Percentiles rank a stretch among this genome's conserved stretches.
These are phyloP conservation scores for Immersiella caudata DNA, from an alignment of 495 filamentous ascomycete genomes.

Conservation along the genomic window DNA sequence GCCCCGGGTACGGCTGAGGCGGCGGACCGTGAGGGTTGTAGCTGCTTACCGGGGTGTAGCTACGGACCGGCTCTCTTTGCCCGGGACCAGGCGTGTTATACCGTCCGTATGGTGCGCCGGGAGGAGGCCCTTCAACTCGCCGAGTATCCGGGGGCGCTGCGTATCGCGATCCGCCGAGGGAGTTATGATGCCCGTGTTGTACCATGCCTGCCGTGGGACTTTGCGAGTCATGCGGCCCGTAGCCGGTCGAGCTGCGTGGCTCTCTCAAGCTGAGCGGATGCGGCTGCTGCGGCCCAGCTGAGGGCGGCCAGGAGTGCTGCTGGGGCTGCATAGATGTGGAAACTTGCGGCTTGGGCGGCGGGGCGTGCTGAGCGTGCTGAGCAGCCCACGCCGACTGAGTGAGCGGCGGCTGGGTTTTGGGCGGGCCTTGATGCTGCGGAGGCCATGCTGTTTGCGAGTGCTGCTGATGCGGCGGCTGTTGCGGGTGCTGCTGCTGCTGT, in stretches of 20 bases:
- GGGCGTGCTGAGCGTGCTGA: constrained; percentile 38
- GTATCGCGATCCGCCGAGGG: constrained; percentile 33
- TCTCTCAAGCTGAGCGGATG: constrained; percentile 44
- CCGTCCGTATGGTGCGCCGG: constrained; percentile 39
- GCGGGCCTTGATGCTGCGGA: constrained; percentile 42
- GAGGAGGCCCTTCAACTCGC: constrained; percentile 24
- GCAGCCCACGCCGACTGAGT: constrained; percentile 47
- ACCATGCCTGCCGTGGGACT: constrained; percentile 31
- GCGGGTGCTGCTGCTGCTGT: constrained; percentile 38
- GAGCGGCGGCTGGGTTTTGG: constrained; percentile 44
- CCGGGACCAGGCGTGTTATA: constrained; percentile 38
- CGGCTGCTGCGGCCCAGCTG: constrained; percentile 38
- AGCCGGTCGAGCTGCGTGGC: constrained; percentile 38
- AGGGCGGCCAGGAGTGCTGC: constrained; percentile 37
- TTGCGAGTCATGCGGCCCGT: constrained; percentile 33
- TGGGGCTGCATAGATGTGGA: constrained; percentile 45
- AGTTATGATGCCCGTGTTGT: constrained; percentile 33
- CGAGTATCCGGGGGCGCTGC: constrained; percentile 21
- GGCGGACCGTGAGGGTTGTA: constrained; percentile 33
- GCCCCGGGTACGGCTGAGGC: constrained; percentile 24
- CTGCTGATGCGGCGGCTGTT: constrained; percentile 23
- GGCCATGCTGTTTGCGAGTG: constrained; percentile 36
- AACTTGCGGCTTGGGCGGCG: constrained; percentile 43
- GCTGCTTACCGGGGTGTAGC: constrained; percentile 33
- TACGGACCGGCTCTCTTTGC: constrained; percentile 29